Conservation (phyloP, 2,329 filamentous ascomycete species). For the Hymenoscyphus infarciens region DNA sequence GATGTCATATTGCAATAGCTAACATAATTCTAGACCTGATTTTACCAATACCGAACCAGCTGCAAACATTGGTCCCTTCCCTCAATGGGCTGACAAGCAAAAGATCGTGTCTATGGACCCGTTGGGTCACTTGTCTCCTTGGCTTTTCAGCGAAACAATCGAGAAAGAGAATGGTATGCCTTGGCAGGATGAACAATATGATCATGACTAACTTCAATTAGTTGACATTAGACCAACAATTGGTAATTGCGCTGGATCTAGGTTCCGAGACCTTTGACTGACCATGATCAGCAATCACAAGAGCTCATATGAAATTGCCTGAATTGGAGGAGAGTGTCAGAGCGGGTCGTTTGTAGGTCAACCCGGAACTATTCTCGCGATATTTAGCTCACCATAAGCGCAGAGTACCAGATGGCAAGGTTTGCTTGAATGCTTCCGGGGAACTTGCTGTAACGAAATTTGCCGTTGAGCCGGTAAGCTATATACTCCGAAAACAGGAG, state of each 20-base stretch:
- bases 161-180: slow-evolving; percentile 63
- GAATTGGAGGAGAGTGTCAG: slow-evolving; percentile 88
- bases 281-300: slow-evolving; percentile 32
- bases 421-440: slow-evolving; percentile 77
- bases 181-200: not conserved
- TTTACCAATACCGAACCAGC: slow-evolving; percentile 88
- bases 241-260: slow-evolving; percentile 22
- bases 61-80: slow-evolving; percentile 82
- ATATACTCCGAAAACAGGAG: slow-evolving; percentile 36
- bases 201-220: slow-evolving; percentile 25
- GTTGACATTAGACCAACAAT: slow-evolving; percentile 38
- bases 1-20: not conserved
- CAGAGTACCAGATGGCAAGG: slow-evolving; percentile 67
- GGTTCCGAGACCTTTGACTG: slow-evolving; percentile 17
- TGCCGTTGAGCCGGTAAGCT: slow-evolving; percentile 82
- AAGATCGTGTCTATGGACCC: slow-evolving; percentile 99
- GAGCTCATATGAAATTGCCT: slow-evolving; percentile 56
- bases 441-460: slow-evolving; percentile 95
- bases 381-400: slow-evolving; percentile 15
- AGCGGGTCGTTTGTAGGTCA: slow-evolving; percentile 63
- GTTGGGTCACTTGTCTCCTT: slow-evolving; percentile 80
- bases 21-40: slow-evolving; percentile 47
- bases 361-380: not conserved
- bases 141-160: slow-evolving; percentile 77
- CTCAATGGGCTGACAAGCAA: slow-evolving; percentile 82